Base-by-base conservation (phyloP, 1,139 yeast genomes). In the Saccharomyces hybrid region DNA sequence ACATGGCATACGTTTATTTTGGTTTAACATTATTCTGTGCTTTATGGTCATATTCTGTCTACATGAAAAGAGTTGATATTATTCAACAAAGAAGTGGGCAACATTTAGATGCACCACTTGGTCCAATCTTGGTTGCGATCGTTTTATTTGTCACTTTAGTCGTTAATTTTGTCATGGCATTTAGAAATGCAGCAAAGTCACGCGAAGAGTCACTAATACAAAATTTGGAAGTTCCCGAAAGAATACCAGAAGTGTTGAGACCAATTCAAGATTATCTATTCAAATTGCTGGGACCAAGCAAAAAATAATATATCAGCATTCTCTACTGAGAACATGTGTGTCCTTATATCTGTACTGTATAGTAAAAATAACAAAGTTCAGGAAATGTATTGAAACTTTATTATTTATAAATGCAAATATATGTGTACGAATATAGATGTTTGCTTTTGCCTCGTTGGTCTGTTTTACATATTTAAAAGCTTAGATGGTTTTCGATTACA, bases 21-120 rank as follows among this genome's bases (percentile, higher is more conserved):
- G 84, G 71, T 1, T 76, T 93, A 64, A 89, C 98, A 1, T 62
- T 93, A 31, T 89, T 91, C 69, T 78, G 89, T 49, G 93, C 95
- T 52, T 63, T 82, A 44, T 93, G 99, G 99, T 96, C 96, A 24
- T 93, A 89, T 73, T 79, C 76, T 62, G 82, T 86, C 55, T 93
- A 88, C 72, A 73, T 81, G 69, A 78, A 75, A 61, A 82, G 99
- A 68, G 76, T 93, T 63, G 78, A 77, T 47, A 79, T 86, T 58
- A 93, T 93, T 68, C 81, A 78, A 69, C 85, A 83, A 68, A 82
- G 98, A 70, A 85, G 90, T 47, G 95, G 93, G 55, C 81, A 79
- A 64, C 97, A 91, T 71, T 77, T 93, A 65, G 99, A 93, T 72
- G 89, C 88, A 55, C 84, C 95, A 53, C 65, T 87, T 57, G 99